Percentiles rank a stretch among this genome's conserved stretches.
Evolutionary conservation across 2,329 filamentous ascomycete genomes (phyloP).

Genomic region (Zarea fungicola): DNA sequence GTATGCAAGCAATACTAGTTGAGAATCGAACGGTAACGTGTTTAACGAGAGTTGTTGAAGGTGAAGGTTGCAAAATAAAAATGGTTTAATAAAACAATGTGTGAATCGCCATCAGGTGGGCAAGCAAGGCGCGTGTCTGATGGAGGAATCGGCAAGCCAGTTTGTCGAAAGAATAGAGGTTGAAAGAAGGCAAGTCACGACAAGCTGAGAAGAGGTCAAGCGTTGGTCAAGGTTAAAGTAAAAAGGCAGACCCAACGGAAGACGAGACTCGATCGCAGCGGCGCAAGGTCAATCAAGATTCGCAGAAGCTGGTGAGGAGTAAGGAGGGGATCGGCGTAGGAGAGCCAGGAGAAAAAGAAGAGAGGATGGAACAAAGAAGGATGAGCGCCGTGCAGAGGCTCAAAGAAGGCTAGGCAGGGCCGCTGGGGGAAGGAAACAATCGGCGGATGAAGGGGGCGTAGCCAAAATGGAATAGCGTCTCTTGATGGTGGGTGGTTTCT

Average conservation of each 20-base stretch:
- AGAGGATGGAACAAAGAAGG: constrained; percentile 7
- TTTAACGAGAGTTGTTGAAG: constrained; percentile 12
- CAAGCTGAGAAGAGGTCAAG: neutral
- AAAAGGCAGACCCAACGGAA: neutral
- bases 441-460: constrained; percentile 6
- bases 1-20: neutral
- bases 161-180: neutral
- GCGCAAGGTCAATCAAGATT: constrained; percentile 7
- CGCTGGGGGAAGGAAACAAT: neutral
- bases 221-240: neutral
- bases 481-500: constrained; percentile 7
- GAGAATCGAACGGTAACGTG: constrained; percentile 3
- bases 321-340: constrained; percentile 11
- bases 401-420: constrained; percentile 8
- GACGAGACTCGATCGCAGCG: constrained; percentile 10
- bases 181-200: neutral
- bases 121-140: too few species aligned
- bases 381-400: constrained; percentile 8
- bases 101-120: constrained; percentile 6
- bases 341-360: constrained; percentile 6
- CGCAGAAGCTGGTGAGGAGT: constrained; percentile 10
- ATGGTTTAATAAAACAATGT: constrained; percentile 3
- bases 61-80: neutral
- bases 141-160: neutral
- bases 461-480: constrained; percentile 1